Conservation (phyloP, 208 protist genomes). For the Leishmania turanica region DNA sequence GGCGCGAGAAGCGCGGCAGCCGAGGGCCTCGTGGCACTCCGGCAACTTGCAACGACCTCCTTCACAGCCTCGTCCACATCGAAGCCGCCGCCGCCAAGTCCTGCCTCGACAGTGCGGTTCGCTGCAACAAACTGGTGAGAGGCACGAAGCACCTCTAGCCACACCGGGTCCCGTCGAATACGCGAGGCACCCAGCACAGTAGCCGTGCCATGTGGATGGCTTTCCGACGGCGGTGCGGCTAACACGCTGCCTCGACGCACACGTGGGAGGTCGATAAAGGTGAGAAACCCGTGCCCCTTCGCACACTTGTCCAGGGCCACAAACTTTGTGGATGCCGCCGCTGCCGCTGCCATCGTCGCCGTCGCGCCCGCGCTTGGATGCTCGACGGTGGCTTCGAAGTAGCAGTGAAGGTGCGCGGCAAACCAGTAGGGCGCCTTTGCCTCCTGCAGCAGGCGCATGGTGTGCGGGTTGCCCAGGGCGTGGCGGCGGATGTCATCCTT, state of each 20-base stretch:
- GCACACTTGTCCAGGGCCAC: slow-evolving; percentile 91
- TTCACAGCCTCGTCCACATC: slow-evolving; percentile 6
- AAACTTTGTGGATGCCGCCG: slow-evolving; percentile 45
- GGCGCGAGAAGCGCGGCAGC: slow-evolving; percentile 15
- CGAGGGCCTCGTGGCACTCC: neutral
- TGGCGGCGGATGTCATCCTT: slow-evolving; percentile 76
- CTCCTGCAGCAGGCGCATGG: slow-evolving; percentile 61
- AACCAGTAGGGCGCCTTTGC: slow-evolving; percentile 80
- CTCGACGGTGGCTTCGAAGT: slow-evolving; percentile 76
- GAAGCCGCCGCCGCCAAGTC: slow-evolving; percentile 3
- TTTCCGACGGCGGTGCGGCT: neutral
- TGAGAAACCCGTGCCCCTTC: slow-evolving; percentile 74
- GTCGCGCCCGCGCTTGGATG: slow-evolving; percentile 17
- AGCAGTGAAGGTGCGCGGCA: slow-evolving; percentile 88
- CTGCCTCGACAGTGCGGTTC: slow-evolving; percentile 28
- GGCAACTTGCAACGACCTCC: neutral
- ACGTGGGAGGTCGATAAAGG: slow-evolving; percentile 73
- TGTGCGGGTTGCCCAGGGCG: slow-evolving; percentile 86
- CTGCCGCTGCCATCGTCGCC: neutral
- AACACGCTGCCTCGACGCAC: neutral
- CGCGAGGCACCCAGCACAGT: slow-evolving; percentile 21
- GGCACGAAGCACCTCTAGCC: slow-evolving; percentile 59
- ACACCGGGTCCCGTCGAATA: slow-evolving; percentile 64
- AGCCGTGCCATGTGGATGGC: neutral
- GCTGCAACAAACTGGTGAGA: slow-evolving; percentile 47